phyloP scores from a whole-genome alignment of 257 asterid species.

The Handroanthus guayacan region DNA sequence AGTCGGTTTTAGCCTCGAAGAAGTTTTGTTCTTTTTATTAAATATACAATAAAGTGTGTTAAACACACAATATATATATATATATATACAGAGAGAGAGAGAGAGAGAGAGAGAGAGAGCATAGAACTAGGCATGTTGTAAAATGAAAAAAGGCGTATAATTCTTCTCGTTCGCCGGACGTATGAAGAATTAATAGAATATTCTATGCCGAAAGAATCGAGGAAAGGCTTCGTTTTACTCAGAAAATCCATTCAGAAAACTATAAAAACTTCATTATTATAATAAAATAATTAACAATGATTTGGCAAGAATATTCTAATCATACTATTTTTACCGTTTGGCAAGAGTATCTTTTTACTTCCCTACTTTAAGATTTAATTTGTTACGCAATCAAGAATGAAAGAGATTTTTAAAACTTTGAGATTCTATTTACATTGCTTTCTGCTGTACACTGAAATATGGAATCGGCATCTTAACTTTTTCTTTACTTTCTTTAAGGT shows the following conservation, averaged over 20 bases:
- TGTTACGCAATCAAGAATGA: neutral
- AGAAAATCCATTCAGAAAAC: conserved; percentile 1
- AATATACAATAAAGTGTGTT: no score
- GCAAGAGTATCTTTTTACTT: conserved; percentile 7
- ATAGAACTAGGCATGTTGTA: no score
- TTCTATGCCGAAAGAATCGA: conserved; percentile 26
- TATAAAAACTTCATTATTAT: conserved; percentile 4
- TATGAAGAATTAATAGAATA: conserved; percentile 4
- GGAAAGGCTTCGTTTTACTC: neutral
- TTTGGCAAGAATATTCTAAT: neutral
- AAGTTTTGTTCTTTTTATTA: no score
- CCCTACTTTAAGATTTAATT: neutral
- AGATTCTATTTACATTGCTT: conserved; percentile 17
- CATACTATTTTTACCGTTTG: neutral
- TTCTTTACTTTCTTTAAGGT: neutral
- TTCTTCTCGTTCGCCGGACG: conserved; percentile 30
- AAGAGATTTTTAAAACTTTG: neutral
- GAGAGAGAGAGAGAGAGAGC: no score
- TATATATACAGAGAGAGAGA: no score
- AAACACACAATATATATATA: no score
- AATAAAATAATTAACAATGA: neutral
- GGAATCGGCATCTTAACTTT: neutral
- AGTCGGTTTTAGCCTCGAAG: no score
- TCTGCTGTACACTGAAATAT: neutral
- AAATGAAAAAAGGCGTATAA: neutral